Evolutionary conservation across 1,139 yeast species (phyloP).

Genomic region (Taiozyma sp.): DNA sequence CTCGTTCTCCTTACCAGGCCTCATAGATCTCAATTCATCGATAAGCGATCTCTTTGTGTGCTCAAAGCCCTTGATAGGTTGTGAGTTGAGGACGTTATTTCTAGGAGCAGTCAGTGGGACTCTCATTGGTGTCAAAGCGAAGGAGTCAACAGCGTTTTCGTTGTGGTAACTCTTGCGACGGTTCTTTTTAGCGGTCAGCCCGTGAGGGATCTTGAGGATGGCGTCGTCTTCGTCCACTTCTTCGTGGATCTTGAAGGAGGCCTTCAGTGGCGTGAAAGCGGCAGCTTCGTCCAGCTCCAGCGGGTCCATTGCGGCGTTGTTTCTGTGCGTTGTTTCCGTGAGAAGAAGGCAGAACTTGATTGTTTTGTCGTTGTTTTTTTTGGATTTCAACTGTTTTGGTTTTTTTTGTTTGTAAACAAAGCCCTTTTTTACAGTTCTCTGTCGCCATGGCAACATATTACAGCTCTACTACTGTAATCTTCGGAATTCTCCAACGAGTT

Average conservation of each 20-base stretch:
- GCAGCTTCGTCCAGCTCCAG: constrained; percentile 9
- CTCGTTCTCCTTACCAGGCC: constrained; percentile 15
- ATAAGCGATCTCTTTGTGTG: constrained; percentile 20
- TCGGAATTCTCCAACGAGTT: neutral
- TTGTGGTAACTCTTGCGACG: constrained; percentile 27
- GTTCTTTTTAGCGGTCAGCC: constrained; percentile 35
- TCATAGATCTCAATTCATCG: constrained; percentile 11
- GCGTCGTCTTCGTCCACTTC: constrained; percentile 14
- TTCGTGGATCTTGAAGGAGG: constrained; percentile 14
- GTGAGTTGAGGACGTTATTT: constrained; percentile 23
- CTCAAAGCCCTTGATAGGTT: constrained; percentile 14
- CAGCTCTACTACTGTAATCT: too few species aligned
- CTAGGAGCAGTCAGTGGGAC: constrained; percentile 38
- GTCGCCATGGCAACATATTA: neutral
- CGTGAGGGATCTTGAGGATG: constrained; percentile 39
- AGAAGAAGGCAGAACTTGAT: neutral
- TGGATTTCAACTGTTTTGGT: neutral
- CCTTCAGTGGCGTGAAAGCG: constrained; percentile 19
- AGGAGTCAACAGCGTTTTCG: neutral
- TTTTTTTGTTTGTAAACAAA: neutral
- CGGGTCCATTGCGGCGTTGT: constrained; percentile 2
- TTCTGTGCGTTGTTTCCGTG: neutral
- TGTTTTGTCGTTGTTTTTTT: neutral
- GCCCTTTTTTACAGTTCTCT: neutral
- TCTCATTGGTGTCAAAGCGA: constrained; percentile 22